A percentile compares a stretch with the other conserved stretches of the same genome.
Evolutionary conservation across 1,284 basidiomycete genomes (phyloP).

Genomic region (Tilletiopsis washingtonensis): DNA sequence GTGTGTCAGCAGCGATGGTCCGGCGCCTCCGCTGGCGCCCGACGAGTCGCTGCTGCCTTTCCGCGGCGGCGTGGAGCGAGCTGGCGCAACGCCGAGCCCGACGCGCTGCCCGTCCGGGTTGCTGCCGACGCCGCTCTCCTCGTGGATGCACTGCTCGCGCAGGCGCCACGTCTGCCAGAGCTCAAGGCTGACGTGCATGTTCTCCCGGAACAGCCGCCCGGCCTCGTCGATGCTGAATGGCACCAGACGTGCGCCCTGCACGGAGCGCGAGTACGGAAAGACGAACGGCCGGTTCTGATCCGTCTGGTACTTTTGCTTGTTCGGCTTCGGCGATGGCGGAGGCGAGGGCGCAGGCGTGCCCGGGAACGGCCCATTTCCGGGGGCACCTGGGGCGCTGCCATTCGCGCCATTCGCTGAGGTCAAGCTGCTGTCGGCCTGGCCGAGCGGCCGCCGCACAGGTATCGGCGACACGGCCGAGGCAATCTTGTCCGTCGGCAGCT

Average conservation of each 20-base stretch:
- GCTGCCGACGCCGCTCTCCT: slow-evolving; percentile 84
- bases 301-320: slow-evolving; percentile 98
- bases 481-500: slow-evolving; percentile 46
- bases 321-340: slow-evolving; percentile 75
- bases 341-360: slow-evolving; percentile 74
- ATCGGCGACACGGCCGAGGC: slow-evolving; percentile 34
- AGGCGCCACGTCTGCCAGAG: slow-evolving; percentile 91
- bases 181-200: slow-evolving; percentile 82
- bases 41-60: neutral
- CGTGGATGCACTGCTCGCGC: slow-evolving; percentile 85
- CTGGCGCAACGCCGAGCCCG: slow-evolving; percentile 17
- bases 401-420: slow-evolving; percentile 68
- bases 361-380: slow-evolving; percentile 14
- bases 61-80: neutral
- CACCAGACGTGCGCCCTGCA: slow-evolving; percentile 56
- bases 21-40: too few relatives aligned
- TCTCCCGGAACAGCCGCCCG: slow-evolving; percentile 75
- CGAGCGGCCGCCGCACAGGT: slow-evolving; percentile 27
- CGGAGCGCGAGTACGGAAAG: slow-evolving; percentile 71
- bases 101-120: slow-evolving; percentile 39
- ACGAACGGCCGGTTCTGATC: slow-evolving; percentile 90
- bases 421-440: slow-evolving; percentile 11
- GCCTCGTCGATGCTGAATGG: slow-evolving; percentile 95
- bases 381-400: slow-evolving; percentile 80
- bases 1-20: too few relatives aligned